These are phyloP conservation scores for Gypsophila paniculata DNA, from an alignment of 179 eudicot genomes.

Conservation along the genomic window DNA sequence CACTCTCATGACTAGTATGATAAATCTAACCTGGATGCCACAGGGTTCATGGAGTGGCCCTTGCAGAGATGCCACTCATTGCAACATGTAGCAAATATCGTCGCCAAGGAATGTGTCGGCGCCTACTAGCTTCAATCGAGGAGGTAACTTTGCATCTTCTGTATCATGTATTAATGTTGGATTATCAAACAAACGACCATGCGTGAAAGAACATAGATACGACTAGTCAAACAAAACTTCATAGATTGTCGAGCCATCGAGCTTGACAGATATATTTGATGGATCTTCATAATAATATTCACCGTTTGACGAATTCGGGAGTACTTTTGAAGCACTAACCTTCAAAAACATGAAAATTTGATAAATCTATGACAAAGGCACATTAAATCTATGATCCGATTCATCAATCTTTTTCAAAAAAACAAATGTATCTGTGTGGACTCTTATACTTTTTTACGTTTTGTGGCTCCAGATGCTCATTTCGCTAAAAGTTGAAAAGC, in stretches of 20 bases:
- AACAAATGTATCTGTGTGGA: not conserved
- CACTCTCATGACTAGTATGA: slow-evolving; percentile 7
- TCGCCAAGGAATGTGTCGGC: slow-evolving; percentile 95
- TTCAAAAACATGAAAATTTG: no score
- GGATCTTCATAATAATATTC: no score
- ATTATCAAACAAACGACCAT: not conserved
- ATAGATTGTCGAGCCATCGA: no score
- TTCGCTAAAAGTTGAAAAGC: slow-evolving; percentile 79
- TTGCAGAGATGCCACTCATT: slow-evolving; percentile 90
- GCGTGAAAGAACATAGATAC: no score
- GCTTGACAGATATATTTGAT: no score
- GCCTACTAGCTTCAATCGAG: slow-evolving; percentile 62
- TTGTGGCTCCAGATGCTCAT: slow-evolving; percentile 56
- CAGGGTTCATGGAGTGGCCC: slow-evolving; percentile 79
- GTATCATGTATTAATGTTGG: not conserved
- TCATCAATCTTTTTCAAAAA: not conserved
- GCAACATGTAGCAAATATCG: slow-evolving; percentile 87
- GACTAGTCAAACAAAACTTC: no score
- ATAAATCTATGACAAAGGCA: no score
- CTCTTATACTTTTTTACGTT: slow-evolving; percentile 7
- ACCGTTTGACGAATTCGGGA: no score
- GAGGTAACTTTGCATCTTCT: slow-evolving; percentile 43
- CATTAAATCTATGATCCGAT: not conserved
- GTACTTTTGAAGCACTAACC: no score
- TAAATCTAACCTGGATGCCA: slow-evolving; percentile 19